These are phyloP conservation scores for Colletotrichum viniferum DNA, from an alignment of 2,329 filamentous ascomycete genomes.

Conservation along the genomic window DNA sequence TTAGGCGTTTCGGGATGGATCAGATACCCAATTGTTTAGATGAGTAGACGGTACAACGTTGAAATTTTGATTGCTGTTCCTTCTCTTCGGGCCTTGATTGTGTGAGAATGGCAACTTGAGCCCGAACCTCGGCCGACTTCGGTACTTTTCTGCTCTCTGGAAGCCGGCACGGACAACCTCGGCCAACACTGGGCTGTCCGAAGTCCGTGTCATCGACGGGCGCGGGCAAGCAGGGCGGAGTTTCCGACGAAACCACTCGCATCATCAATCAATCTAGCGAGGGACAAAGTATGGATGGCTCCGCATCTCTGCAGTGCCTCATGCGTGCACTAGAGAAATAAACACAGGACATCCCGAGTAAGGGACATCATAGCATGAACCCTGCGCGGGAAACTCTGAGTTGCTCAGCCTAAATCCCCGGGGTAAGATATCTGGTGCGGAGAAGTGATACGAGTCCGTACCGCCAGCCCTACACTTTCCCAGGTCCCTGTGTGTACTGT, in stretches of 20 bases:
- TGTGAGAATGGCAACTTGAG: neutral
- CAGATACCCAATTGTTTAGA: neutral
- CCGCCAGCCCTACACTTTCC: neutral
- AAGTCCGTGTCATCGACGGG: neutral
- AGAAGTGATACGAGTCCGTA: neutral
- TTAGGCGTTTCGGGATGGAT: constrained; percentile 24
- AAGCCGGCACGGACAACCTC: neutral
- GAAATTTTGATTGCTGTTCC: fast-evolving
- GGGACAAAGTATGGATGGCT: neutral
- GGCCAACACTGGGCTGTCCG: neutral
- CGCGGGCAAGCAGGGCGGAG: neutral
- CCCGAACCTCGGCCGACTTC: neutral
- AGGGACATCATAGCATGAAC: neutral
- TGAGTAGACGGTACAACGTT: neutral
- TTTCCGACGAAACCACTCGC: neutral
- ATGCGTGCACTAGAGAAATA: neutral
- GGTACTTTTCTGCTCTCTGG: fast-evolving
- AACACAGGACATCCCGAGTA: neutral
- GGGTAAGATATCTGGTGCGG: neutral
- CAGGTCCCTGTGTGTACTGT: neutral
- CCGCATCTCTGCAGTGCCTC: neutral
- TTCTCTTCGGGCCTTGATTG: neutral
- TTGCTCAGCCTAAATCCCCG: neutral
- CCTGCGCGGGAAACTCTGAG: neutral
- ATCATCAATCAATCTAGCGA: neutral